Evolutionary conservation across 208 protist genomes (phyloP), one percentile per base, ranked within the genome.

Genomic region (Leishmania martiniquensis): DNA sequence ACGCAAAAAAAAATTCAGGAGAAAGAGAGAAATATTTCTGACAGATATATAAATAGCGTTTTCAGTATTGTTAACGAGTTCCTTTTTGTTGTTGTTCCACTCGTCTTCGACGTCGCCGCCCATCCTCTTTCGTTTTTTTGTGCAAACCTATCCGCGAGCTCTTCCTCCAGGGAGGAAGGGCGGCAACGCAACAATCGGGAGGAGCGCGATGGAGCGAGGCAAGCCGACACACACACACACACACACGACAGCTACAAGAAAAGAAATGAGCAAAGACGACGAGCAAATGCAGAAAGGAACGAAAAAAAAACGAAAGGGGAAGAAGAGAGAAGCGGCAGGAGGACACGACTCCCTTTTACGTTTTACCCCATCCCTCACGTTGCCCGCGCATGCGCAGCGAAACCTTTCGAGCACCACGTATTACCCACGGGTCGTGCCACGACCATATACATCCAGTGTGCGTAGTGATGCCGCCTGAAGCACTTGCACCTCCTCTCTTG

Each of bases 41-140:
- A 71, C 12, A 72, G 42, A 72, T 39, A 63, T 63, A 57, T 55
- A 73, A 34, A 49, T 47, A 69, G 72, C 68, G 39, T 81, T 76
- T 70, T 76, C 34, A 59, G 59, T 32, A 59, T 62, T 75, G 69
- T n/a, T 81, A 12, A 37, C 39, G 29, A 2, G 7, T 52, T 3
- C 51, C 32, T 69, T 52, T 20, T 9, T 45, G 34, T 49, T 22
- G 15, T 34, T 39, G 65, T 66, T n/a, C n/a, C n/a, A n/a, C 49
- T 5, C 57, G 15, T 76, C 17, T 60, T 34, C 32, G 73, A n/a
- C 62, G 45, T 75, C 4, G 49, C 25, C 45, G 37, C 32, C 45
- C 57, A 13, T 80, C 34, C 10, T 59, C 47, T 7, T 9, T 54
- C 32, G n/a, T 10, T 12, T 29, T 12, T 57, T 13, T 42, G 17